These are phyloP conservation scores for Aspergillus carlsbadensis DNA, from an alignment of 495 filamentous ascomycete species.

Conservation along the genomic window DNA sequence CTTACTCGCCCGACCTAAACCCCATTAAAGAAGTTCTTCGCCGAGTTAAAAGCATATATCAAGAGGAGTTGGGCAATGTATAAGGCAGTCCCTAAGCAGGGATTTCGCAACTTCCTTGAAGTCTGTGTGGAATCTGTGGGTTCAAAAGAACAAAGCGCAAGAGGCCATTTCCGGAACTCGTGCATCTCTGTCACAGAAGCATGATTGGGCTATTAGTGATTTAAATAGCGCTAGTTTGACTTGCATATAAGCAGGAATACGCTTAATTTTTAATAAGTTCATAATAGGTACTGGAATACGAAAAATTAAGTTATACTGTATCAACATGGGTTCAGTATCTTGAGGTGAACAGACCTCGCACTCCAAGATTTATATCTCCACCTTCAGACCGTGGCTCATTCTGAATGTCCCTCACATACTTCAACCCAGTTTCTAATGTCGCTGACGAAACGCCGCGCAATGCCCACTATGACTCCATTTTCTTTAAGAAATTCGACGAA, in stretches of 20 bases:
- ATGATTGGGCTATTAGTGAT: too few species aligned
- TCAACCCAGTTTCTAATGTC: conserved; percentile 27
- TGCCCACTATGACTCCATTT: conserved; percentile 25
- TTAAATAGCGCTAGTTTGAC: too few species aligned
- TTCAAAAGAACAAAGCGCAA: conserved; percentile 19
- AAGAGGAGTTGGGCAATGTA: conserved; percentile 15
- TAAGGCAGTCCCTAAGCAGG: conserved; percentile 37
- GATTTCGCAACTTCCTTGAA: conserved; percentile 28
- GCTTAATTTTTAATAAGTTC: too few species aligned
- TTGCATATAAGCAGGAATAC: too few species aligned
- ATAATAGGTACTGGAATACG: too few species aligned
- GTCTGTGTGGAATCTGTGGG: conserved; percentile 26
- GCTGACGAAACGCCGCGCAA: conserved; percentile 26
- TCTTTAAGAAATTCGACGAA: conserved; percentile 16
- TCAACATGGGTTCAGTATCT: too few species aligned
- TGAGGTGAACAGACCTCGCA: too few species aligned
- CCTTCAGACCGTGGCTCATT: background rate
- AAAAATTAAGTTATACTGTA: too few species aligned
- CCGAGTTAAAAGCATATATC: conserved; percentile 29
- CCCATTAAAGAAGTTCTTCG: conserved; percentile 28
- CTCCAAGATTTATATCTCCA: background rate
- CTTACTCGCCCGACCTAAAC: conserved; percentile 31
- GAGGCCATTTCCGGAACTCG: conserved; percentile 25
- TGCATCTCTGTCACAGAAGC: conserved; percentile 7
- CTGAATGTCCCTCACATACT: conserved; percentile 15